These are phyloP conservation scores for Decorospora gaudefroyi DNA, from an alignment of 2,329 filamentous ascomycete species.

Conservation along the genomic window DNA sequence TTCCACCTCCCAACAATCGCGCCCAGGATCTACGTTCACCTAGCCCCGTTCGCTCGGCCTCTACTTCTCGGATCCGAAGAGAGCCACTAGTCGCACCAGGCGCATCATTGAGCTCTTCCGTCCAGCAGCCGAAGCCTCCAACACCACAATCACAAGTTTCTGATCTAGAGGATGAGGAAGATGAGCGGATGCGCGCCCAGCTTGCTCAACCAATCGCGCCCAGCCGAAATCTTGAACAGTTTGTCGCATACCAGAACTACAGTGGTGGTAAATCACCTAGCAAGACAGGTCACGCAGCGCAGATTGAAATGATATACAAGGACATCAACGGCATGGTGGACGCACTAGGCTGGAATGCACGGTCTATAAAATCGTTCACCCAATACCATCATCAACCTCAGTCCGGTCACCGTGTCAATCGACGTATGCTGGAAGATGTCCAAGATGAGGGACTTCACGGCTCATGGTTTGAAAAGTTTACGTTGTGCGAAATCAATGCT, in stretches of 20 bases:
- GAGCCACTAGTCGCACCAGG: conserved; percentile 42
- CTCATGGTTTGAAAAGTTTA: conserved; percentile 67
- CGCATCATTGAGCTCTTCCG: conserved; percentile 39
- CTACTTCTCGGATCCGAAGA: conserved; percentile 52
- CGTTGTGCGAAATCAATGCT: conserved; percentile 73
- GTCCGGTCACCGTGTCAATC: conserved; percentile 60
- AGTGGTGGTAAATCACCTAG: conserved; percentile 41
- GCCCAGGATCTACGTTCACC: conserved; percentile 67
- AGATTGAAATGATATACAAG: conserved; percentile 64
- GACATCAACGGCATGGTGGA: conserved; percentile 95
- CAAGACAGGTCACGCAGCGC: conserved; percentile 51
- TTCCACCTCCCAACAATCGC: conserved; percentile 57
- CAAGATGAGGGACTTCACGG: conserved; percentile 44
- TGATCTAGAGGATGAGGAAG: conserved; percentile 61
- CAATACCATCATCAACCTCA: conserved; percentile 61
- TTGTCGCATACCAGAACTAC: conserved; percentile 62
- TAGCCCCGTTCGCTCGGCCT: conserved; percentile 67
- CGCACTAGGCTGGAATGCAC: conserved; percentile 82
- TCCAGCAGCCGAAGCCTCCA: conserved; percentile 41
- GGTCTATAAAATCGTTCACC: conserved; percentile 65
- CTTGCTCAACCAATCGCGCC: conserved; percentile 65
- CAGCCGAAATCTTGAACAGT: conserved; percentile 67
- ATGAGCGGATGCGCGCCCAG: conserved; percentile 67
- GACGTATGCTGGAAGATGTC: conserved; percentile 64
- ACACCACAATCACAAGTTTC: conserved; percentile 47